Base-by-base conservation (phyloP, 176 grass and related monocot genomes). In the Chrysopogon serrulatus region DNA sequence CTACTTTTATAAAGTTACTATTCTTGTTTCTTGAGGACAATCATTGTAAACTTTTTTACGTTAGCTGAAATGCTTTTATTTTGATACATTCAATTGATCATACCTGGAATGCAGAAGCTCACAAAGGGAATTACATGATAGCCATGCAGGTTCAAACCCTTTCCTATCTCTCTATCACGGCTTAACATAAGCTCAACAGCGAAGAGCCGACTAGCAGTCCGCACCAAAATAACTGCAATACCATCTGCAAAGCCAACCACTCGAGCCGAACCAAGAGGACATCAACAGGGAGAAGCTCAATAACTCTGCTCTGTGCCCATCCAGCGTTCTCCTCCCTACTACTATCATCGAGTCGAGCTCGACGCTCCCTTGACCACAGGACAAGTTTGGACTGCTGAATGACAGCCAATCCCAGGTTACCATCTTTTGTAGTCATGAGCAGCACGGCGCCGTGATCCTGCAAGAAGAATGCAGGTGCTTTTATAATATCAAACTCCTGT, bases 261-360 rank as follows among this genome's bases (percentile, higher is more conserved):
- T 24, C 41, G 3, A 60, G n/a, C 2, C 8, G 2, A 4, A 0
- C 8, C 6, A n/a, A 5, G 35, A 64, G 28, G 36, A 37, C 36
- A 16, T 7, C 3, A 17, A 14, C 11, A 64, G 28, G 61, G 28
- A 64, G 27, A 5, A 64, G 61, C 14, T 64, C 36, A 37, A 37
- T 37, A 37, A 37, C 36, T 37, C 7, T 37, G 36, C 36, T 37
- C 36, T 37, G 36, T 14, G 16, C 36, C 36, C 36, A 32, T 64
- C 9, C 23, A 4, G 3, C 4, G 11, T 24, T 37, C 36, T 7
- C 36, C 36, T 37, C 7, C 5, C 36, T 37, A 37, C 36, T 37
- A 4, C 5, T 5, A 6, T 0, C n/a, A n/a, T n/a, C n/a, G n/a
- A n/a, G n/a, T n/a, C n/a, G 3, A 12, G 36, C 5, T 37, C 1